Evolutionary conservation across 2,329 filamentous ascomycete genomes (phyloP).

Genomic region (Cryphonectria naterciae): DNA sequence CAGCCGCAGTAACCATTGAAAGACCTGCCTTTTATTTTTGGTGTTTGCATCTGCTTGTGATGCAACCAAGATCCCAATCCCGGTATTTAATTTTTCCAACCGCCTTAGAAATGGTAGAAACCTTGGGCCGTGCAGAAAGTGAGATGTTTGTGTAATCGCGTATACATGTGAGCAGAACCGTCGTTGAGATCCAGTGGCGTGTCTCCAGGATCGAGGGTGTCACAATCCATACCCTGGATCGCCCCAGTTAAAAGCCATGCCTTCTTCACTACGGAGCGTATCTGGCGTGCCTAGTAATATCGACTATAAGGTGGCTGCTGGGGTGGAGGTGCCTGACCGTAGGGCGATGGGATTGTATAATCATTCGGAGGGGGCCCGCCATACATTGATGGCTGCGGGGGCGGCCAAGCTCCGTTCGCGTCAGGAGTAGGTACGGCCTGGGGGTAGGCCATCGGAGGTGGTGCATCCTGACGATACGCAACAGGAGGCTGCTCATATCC

Average conservation of each 20-base stretch:
- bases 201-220: not conserved
- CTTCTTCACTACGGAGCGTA: not conserved
- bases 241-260: not conserved
- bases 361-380: constrained; percentile 22
- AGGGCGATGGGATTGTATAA: constrained; percentile 21
- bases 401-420: constrained; percentile 22
- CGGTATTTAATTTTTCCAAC: not conserved
- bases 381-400: constrained; percentile 17
- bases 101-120: not conserved
- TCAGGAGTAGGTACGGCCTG: constrained; percentile 24
- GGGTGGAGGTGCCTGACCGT: constrained; percentile 26
- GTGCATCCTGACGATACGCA: constrained; percentile 34
- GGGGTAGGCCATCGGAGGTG: constrained; percentile 22
- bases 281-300: constrained; percentile 25
- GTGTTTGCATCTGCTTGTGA: not conserved
- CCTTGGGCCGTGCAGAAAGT: not conserved
- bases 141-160: not conserved
- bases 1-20: not conserved
- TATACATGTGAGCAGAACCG: not conserved
- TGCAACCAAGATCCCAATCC: not conserved
- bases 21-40: not conserved
- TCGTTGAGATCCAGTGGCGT: not conserved
- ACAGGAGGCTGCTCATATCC: constrained; percentile 42
- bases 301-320: constrained; percentile 26
- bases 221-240: not conserved